Evolutionary conservation across 345 rosid species (phyloP).

Genomic region (Corymbia maculata): DNA sequence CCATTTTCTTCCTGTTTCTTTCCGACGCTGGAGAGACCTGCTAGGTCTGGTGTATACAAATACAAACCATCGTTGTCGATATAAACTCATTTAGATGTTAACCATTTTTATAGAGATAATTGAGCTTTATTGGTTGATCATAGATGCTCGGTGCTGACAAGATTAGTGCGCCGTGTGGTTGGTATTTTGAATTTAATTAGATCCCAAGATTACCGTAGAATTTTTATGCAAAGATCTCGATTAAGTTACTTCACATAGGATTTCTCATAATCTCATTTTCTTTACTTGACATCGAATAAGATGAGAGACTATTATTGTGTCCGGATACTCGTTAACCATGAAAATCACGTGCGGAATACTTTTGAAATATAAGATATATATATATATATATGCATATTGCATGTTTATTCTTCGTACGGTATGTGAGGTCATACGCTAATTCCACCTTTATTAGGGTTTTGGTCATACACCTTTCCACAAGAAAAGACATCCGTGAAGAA

Average conservation of each 20-base stretch:
- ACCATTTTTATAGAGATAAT: background rate
- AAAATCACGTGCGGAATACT: background rate
- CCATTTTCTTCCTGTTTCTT: background rate
- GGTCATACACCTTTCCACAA: background rate
- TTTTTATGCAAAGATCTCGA: background rate
- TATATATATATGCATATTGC: background rate
- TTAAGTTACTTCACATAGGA: background rate
- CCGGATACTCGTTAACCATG: background rate
- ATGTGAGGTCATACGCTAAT: background rate
- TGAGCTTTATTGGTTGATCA: background rate
- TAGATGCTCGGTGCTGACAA: background rate
- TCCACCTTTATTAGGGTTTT: background rate
- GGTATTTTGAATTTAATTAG: background rate
- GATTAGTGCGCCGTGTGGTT: background rate
- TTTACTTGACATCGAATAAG: background rate
- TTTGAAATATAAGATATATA: background rate
- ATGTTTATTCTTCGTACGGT: background rate
- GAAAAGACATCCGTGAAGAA: background rate
- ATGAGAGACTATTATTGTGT: background rate
- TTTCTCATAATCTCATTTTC: background rate
- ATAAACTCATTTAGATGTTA: background rate
- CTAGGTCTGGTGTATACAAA: background rate
- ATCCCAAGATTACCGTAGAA: background rate
- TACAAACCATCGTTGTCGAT: background rate
- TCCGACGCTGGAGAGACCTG: background rate